Evolutionary conservation across 106 monocot species (phyloP).

Genomic region (Triglochin maritima): DNA sequence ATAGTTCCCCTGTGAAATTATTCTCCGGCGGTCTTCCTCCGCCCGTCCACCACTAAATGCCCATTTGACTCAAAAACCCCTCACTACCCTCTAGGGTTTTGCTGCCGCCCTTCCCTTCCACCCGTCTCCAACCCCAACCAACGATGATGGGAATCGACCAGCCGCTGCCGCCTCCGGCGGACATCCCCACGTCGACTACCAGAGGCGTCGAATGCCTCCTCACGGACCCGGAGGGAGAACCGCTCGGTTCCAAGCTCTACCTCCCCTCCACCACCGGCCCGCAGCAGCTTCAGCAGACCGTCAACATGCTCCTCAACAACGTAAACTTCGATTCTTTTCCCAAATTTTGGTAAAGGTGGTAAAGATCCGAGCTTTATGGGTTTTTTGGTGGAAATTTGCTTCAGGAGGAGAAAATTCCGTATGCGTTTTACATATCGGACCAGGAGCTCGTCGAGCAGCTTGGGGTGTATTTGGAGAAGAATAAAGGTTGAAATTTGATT

Average conservation of each 20-base stretch:
- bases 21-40: too few species aligned
- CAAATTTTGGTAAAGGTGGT: too few species aligned
- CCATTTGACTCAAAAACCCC: too few species aligned
- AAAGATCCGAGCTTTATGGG: not conserved
- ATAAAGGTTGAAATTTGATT: conserved; percentile 36
- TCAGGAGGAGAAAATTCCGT: conserved; percentile 89
- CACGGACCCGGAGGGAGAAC: conserved; percentile 58
- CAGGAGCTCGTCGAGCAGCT: conserved; percentile 73
- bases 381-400: not conserved
- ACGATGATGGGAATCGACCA: too few species aligned
- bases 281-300: conserved; percentile 73
- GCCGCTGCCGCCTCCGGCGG: too few species aligned
- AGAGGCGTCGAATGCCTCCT: conserved; percentile 61
- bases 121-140: too few species aligned
- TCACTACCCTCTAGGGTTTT: too few species aligned
- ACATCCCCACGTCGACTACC: not conserved
- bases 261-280: conserved; percentile 70
- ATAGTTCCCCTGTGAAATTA: too few species aligned
- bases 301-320: conserved; percentile 79
- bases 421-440: conserved; percentile 84
- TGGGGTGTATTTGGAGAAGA: conserved; percentile 54
- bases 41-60: too few species aligned
- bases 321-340: conserved; percentile 18
- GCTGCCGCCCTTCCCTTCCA: too few species aligned
- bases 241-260: conserved; percentile 54